Conservation (phyloP, 2,329 filamentous ascomycete genomes). For the Scedosporium dehoogii region DNA sequence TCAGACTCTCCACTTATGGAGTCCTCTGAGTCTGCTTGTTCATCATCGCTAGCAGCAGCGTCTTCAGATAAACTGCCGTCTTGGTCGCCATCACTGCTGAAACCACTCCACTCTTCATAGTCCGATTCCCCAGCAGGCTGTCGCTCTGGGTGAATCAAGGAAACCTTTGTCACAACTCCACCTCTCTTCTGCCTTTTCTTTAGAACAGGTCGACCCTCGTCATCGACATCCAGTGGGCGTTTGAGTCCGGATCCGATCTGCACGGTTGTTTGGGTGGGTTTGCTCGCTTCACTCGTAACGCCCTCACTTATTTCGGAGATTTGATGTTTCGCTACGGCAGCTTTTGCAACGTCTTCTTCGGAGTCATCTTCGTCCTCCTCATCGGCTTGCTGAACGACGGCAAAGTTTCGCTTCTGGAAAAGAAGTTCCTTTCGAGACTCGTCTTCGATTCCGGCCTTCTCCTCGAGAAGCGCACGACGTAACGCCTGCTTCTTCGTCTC, state of each 20-base stretch:
- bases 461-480: constrained; percentile 52
- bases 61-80: constrained; percentile 14
- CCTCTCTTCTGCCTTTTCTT: constrained; percentile 70
- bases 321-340: constrained; percentile 10
- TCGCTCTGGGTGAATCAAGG: constrained; percentile 30
- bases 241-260: constrained; percentile 71
- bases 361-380: constrained; percentile 21
- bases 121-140: constrained; percentile 27
- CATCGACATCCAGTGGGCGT: constrained; percentile 70
- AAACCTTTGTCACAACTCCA: constrained; percentile 45
- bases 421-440: constrained; percentile 41
- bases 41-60: constrained; percentile 12
- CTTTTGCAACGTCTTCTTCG: constrained; percentile 15
- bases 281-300: background rate
- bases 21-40: constrained; percentile 9
- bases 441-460: constrained; percentile 51
- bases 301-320: background rate
- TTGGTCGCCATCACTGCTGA: constrained; percentile 39
- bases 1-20: constrained; percentile 11
- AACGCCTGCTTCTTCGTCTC: constrained; percentile 64
- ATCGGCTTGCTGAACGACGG: constrained; percentile 1
- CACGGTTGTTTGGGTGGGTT: constrained; percentile 6
- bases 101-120: constrained; percentile 51
- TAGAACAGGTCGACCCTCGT: constrained; percentile 70
- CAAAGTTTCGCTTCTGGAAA: constrained; percentile 28